Evolutionary conservation across 2,329 filamentous ascomycete genomes (phyloP), one percentile per base, ranked within the genome.

Genomic region (Canariomyces notabilis): DNA sequence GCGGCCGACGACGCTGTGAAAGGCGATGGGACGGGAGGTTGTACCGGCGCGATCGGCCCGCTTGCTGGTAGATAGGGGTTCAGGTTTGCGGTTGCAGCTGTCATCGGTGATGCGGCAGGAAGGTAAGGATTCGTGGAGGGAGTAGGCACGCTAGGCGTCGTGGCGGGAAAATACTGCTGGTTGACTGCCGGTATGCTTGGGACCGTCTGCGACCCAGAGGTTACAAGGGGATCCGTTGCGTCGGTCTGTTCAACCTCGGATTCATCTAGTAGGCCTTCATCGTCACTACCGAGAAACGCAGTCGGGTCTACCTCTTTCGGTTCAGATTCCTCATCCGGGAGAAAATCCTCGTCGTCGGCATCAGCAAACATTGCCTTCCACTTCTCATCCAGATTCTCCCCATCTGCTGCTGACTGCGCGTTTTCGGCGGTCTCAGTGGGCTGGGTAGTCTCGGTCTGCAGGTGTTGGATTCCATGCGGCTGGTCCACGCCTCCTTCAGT

Each of bases 281-380:
- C 87, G 62, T 95, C 90, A 55, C 90, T 90, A 37, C 86, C 81
- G 53, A 90, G 82, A 55, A 91, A 82, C 1, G 76, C 74, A 20
- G 78, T 70, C 1, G 81, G 75, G 54, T 87, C 82, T 15, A 86
- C 59, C 43, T 73, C 74, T 34, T 73, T 70, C 4, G 59, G 50
- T 26, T 69, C 69, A 5, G 51, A 39, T 12, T 73, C 67, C 23
- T 87, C 80, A 8, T 80, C 78, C 2, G 82, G 64, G 11, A 87
- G 71, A 34, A 82, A 75, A 19, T 74, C 73, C 19, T 82, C 82
- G 38, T 81, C 72, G 50, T 89, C 81, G 53, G 90, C 85, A 39
- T 87, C 85, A 12, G 72, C 87, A 57, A 96, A 79, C 35, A 88
- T 87, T 37, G 87, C 85, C 53, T 88, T 80, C 87, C 91, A 95